phyloP scores from a whole-genome alignment of 495 filamentous ascomycete genomes.

The Penicillium paxilli region DNA sequence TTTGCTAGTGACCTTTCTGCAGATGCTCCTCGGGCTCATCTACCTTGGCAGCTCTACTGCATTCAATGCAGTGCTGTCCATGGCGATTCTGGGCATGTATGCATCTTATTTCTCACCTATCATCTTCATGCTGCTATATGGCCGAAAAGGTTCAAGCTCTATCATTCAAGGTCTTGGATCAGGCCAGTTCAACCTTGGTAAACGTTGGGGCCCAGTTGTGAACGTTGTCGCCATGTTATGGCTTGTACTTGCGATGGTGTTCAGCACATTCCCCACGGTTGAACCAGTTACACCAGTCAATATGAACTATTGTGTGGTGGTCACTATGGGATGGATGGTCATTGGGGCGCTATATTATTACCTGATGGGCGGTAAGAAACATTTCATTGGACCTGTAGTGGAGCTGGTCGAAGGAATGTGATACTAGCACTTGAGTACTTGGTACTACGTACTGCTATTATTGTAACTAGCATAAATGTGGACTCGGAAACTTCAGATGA shows the following conservation, averaged over 20 bases:
- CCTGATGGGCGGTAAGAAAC: conserved; percentile 12
- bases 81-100: conserved; percentile 39
- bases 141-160: conserved; percentile 3
- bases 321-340: conserved; percentile 23
- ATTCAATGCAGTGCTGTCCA: conserved; percentile 44
- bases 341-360: conserved; percentile 24
- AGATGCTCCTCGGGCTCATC: conserved; percentile 39
- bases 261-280: conserved; percentile 25
- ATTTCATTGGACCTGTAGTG: conserved; percentile 19
- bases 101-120: conserved; percentile 35
- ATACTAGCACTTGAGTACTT: background rate
- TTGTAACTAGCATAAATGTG: too few relatives aligned
- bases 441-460: background rate
- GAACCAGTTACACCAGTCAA: conserved; percentile 22
- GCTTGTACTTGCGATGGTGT: conserved; percentile 23
- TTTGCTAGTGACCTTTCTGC: conserved; percentile 16
- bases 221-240: conserved; percentile 19
- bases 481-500: too few relatives aligned
- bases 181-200: conserved; percentile 15
- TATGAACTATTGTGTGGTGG: conserved; percentile 26
- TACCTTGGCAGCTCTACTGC: conserved; percentile 43
- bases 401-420: conserved; percentile 18
- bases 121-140: conserved; percentile 22
- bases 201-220: conserved; percentile 14
- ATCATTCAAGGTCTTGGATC: conserved; percentile 9